Conservation (phyloP, 768 basidiomycete genomes). For the Tricholoma furcatifolium region DNA sequence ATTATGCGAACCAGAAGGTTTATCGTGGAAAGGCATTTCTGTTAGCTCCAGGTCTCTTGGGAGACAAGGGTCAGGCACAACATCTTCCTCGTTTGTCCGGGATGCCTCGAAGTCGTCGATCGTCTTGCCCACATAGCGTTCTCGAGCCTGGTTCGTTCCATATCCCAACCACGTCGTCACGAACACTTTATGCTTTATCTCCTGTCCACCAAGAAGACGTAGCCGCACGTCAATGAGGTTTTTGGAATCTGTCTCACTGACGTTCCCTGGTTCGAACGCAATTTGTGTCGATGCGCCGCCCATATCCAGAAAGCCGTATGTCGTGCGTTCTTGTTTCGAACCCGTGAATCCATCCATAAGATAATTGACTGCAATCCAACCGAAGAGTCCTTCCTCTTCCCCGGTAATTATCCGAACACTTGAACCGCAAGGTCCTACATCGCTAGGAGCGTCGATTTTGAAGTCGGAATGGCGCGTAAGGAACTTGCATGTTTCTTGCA, state of each 20-base stretch:
- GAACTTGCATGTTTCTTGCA: slow-evolving; percentile 77
- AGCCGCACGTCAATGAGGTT: slow-evolving; percentile 80
- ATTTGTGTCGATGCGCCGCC: slow-evolving; percentile 99
- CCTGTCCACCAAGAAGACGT: slow-evolving; percentile 78
- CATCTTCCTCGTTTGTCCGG: slow-evolving; percentile 26
- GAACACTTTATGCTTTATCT: slow-evolving; percentile 90
- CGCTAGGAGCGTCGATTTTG: slow-evolving; percentile 63
- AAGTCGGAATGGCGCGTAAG: slow-evolving; percentile 77
- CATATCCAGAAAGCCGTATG: slow-evolving; percentile 99
- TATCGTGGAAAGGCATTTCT: slow-evolving; percentile 51
- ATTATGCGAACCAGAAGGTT: slow-evolving; percentile 39
- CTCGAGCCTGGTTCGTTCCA: slow-evolving; percentile 95
- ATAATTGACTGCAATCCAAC: slow-evolving; percentile 99
- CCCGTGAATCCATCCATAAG: slow-evolving; percentile 93
- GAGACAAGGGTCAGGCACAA: slow-evolving; percentile 86
- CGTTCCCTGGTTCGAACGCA: slow-evolving; percentile 86
- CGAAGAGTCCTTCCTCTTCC: slow-evolving; percentile 97
- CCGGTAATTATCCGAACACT: slow-evolving; percentile 94
- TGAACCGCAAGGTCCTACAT: slow-evolving; percentile 82
- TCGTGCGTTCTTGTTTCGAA: slow-evolving; percentile 59
- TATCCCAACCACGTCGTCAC: slow-evolving; percentile 99
- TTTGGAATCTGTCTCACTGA: slow-evolving; percentile 51
- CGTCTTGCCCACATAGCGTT: slow-evolving; percentile 79
- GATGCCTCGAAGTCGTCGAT: slow-evolving; percentile 55
- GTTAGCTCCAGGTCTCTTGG: slow-evolving; percentile 68